A percentile compares a stretch with the other conserved stretches of the same genome.
Evolutionary conservation across 2,329 filamentous ascomycete species (phyloP).

Genomic region (Aspergillus thermomutatus): DNA sequence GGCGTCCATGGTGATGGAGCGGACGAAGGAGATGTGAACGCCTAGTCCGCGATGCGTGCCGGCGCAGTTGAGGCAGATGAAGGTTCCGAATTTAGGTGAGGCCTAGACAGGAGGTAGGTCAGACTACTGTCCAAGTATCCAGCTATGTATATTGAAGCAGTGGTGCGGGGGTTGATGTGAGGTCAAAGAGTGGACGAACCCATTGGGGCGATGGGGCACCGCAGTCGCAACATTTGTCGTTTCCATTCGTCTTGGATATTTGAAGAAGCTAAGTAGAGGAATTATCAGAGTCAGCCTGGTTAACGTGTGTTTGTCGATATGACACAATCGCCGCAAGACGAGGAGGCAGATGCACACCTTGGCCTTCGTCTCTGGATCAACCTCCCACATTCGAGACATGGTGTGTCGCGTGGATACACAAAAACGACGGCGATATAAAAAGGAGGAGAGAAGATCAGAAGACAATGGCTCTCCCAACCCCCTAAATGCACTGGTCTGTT

Average conservation of each 20-base stretch:
- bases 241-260: conserved; percentile 85
- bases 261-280: conserved; percentile 65
- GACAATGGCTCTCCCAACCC: conserved; percentile 1
- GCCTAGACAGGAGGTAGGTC: conserved; percentile 43
- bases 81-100: conserved; percentile 94
- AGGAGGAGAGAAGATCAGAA: not conserved
- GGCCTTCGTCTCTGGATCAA: conserved; percentile 92
- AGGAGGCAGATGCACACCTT: conserved; percentile 60
- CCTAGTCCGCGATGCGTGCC: conserved; percentile 92
- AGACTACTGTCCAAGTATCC: not conserved
- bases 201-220: conserved; percentile 95
- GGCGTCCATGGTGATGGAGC: conserved; percentile 96
- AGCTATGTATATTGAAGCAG: not conserved
- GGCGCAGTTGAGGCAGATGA: conserved; percentile 95
- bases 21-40: conserved; percentile 97
- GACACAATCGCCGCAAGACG: not conserved
- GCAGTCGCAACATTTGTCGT: conserved; percentile 92
- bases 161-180: not conserved
- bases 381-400: conserved; percentile 89
- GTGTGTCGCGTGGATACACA: not conserved
- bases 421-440: not conserved
- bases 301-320: conserved; percentile 8
- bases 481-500: not conserved
- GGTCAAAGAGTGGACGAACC: conserved; percentile 53
- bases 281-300: conserved; percentile 2